Evolutionary conservation across 371 early-diverging fungal genomes (phyloP).

Genomic region (Rhizopus microsporus): DNA sequence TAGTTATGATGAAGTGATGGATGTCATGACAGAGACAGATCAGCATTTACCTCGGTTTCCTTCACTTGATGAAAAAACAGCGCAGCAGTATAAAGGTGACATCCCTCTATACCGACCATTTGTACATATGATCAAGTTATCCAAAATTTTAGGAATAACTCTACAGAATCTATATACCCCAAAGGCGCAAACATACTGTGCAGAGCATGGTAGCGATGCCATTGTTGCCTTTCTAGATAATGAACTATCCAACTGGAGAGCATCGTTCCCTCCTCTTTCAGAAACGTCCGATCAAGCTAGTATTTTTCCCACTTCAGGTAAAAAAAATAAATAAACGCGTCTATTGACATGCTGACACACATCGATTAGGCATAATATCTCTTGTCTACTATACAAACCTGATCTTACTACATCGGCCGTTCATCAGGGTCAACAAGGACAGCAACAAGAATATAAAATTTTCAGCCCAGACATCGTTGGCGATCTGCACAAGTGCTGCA

Average conservation of each 20-base stretch:
- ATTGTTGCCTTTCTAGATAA: constrained; percentile 38
- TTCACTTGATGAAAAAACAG: constrained; percentile 9
- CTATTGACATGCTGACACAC: background rate
- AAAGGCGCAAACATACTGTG: constrained; percentile 35
- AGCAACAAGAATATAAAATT: constrained; percentile 10
- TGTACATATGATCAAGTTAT: constrained; percentile 39
- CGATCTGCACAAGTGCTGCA: constrained; percentile 54
- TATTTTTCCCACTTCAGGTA: constrained; percentile 30
- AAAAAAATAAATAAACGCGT: background rate
- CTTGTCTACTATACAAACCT: constrained; percentile 69
- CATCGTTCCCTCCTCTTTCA: constrained; percentile 13
- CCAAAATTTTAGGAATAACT: constrained; percentile 39
- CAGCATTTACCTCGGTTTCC: constrained; percentile 20
- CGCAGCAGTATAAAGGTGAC: background rate
- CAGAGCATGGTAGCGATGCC: constrained; percentile 39
- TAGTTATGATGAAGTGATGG: constrained; percentile 35
- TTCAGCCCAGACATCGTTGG: constrained; percentile 33
- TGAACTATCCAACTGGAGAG: constrained; percentile 39
- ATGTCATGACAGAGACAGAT: constrained; percentile 23
- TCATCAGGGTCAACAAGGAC: constrained; percentile 21
- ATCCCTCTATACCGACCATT: constrained; percentile 37
- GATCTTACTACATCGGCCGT: constrained; percentile 79
- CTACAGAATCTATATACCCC: constrained; percentile 41
- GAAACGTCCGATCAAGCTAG: constrained; percentile 16
- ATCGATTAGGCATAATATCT: constrained; percentile 38